Base-by-base conservation (phyloP, 2,329 filamentous ascomycete species). In the Fusarium camptoceras region DNA sequence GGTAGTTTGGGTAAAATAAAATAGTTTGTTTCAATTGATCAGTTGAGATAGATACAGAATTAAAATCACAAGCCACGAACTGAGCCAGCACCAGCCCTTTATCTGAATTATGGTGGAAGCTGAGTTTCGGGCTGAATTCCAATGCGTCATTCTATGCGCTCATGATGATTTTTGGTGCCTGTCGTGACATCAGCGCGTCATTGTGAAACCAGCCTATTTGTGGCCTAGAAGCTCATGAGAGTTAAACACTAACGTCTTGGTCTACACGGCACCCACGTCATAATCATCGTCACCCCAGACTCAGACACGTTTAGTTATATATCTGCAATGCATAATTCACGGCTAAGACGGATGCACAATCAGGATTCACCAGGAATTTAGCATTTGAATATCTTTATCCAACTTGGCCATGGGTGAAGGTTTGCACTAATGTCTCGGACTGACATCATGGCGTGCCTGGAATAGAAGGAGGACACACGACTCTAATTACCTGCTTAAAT, bases 141-240 rank as follows among this genome's bases (percentile, higher is more conserved):
- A 66, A 20, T 66, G 63, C 63, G 63, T 66, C 63, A 66, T 66
- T 9, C 42, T 56, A 67, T 66, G 55, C 56, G 50, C 11, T 67
- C 49, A 66, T 66, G 50, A 69, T 66, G 49, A 56, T 48, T 61
- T 55, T 25, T 41, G 27, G 49, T 42, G 16, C 18, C 34, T n/a
- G 25, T 46, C 37, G 62, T 66, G 62, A 66, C 62, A 66, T 66
- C 63, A 65, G 60, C 24, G 57, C 57, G 57, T 59, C 50, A 59
- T 41, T 24, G 10, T 59, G 42, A 59, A 59, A 55, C 55, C 63
- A 66, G 43, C 30, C 62, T 55, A 42, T 9, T 61, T 55, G 37
- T n/a, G 31, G 63, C 6, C 30, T 66, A 61, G 55, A 42, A 41
- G 20, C 12, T 46, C 16, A 25, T 15, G 12, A 43, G 34, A 61